These are phyloP conservation scores for Yarrowia sp. DNA, from an alignment of 805 yeast species.

Conservation along the genomic window DNA sequence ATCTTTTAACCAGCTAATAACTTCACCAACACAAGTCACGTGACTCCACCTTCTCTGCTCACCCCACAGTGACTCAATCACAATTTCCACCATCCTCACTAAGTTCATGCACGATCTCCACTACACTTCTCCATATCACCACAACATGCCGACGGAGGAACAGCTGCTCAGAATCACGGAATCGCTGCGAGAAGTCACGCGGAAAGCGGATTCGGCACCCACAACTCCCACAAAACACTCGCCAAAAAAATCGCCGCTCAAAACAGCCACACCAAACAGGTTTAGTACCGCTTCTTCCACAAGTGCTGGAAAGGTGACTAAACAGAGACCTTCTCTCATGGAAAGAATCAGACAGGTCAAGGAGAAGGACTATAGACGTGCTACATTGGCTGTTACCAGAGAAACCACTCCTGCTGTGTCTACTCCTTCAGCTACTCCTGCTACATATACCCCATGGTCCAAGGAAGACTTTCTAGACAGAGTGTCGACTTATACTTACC, in stretches of 20 bases:
- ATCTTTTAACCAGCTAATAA: not conserved
- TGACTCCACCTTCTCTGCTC: no score
- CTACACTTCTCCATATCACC: not conserved
- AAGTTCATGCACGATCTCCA: not conserved
- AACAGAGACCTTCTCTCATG: slow-evolving; percentile 4
- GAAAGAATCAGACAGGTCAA: slow-evolving; percentile 28
- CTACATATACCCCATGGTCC: slow-evolving; percentile 32
- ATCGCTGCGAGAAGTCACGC: slow-evolving; percentile 24
- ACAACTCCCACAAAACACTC: slow-evolving; percentile 18
- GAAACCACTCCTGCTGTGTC: not conserved
- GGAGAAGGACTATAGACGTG: slow-evolving; percentile 13
- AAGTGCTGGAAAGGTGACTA: not conserved
- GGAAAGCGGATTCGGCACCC: not conserved
- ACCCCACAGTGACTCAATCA: not conserved
- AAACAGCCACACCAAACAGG: slow-evolving; percentile 17
- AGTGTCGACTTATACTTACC: slow-evolving; percentile 18
- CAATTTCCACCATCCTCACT: not conserved
- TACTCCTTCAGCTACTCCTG: not conserved
- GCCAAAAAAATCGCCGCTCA: slow-evolving; percentile 9
- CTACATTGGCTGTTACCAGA: not conserved
- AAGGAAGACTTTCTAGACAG: slow-evolving; percentile 9
- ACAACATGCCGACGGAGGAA: slow-evolving; percentile 29
- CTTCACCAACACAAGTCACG: not conserved
- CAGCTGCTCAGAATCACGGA: slow-evolving; percentile 28
- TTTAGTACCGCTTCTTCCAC: not conserved